Conservation (phyloP, 1,284 basidiomycete species). For the Sparassis latifolia region DNA sequence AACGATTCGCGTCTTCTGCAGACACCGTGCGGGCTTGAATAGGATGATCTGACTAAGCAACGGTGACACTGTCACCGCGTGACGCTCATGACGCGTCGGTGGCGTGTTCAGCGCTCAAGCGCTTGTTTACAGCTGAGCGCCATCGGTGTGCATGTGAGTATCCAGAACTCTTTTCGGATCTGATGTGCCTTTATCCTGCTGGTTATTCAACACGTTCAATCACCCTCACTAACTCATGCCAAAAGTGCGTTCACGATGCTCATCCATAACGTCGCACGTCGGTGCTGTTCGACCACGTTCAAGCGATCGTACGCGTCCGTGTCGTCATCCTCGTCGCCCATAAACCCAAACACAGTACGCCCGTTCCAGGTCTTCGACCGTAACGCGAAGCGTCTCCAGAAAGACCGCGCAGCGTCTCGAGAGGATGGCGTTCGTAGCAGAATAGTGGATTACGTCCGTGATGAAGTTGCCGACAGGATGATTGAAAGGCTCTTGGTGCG, state of each 20-base stretch:
- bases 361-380: slow-evolving; percentile 89
- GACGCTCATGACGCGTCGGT: slow-evolving; percentile 14
- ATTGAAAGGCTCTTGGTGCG: slow-evolving; percentile 81
- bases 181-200: too few relatives aligned
- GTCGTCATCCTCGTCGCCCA: slow-evolving; percentile 22
- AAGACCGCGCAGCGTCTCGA: slow-evolving; percentile 64
- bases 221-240: too few relatives aligned
- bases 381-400: slow-evolving; percentile 74
- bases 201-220: too few relatives aligned
- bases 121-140: not conserved
- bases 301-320: slow-evolving; percentile 19
- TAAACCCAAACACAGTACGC: slow-evolving; percentile 37
- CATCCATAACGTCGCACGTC: not conserved
- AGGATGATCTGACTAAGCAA: too few relatives aligned
- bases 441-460: slow-evolving; percentile 87
- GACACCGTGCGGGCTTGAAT: too few relatives aligned
- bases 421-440: slow-evolving; percentile 57
- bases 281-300: not conserved
- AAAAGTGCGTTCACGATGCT: not conserved
- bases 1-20: too few relatives aligned
- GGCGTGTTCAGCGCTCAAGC: not conserved
- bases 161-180: too few relatives aligned
- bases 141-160: not conserved
- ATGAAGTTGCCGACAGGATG: slow-evolving; percentile 87
- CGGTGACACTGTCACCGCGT: too few relatives aligned